Base-by-base conservation (phyloP, 352 stramenopile genomes). In the Pythium utonaiense region DNA sequence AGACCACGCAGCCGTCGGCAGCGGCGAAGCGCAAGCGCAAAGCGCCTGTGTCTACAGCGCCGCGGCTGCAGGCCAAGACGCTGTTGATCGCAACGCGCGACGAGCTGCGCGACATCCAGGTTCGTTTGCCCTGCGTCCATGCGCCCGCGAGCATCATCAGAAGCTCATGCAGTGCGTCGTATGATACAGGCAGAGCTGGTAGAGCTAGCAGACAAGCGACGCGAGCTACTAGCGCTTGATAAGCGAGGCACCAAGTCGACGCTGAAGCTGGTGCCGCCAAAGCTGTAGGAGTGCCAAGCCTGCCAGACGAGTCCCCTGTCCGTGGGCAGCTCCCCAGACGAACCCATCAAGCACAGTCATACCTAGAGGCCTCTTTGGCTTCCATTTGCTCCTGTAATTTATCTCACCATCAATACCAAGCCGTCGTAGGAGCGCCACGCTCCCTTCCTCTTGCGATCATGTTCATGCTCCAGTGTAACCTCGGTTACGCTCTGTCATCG, bases 21-120 rank as follows among this genome's bases (percentile, higher is more conserved):
- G 25, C 22, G 7, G 44, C 3, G 24, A 52, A 54, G 24, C 44
- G 51, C 56, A 80, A 80, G 64, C 73, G 73, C 55, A 75, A 74
- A 41, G 33, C 57, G 33, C 44, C 36, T 13, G 58, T 64, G 17
- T 50, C 53, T 12, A 79, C 75, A 1, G 72, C 71, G 16, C 66
- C 72, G n/a, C 75, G 64, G 34, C 57, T 82, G 19, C 70, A 78
- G 56, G 47, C 65, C 14, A 75, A 70, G 55, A 69, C 61, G 41
- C 69, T 84, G 47, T 73, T 73, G 25, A 64, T 66, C 28, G 71
- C 73, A 27, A 84, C 75, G 45, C 73, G 71, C 24, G 71, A 82
- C 42, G 75, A 84, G 22, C 49, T 84, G 53, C 68, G 57, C 28
- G 70, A 75, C 38, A 80, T 84, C 40, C 70, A 82, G 73, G 71